Percentiles rank a stretch among this genome's conserved stretches.
Conservation (phyloP, 306 rosid species). For the Prunus kanzakura region DNA sequence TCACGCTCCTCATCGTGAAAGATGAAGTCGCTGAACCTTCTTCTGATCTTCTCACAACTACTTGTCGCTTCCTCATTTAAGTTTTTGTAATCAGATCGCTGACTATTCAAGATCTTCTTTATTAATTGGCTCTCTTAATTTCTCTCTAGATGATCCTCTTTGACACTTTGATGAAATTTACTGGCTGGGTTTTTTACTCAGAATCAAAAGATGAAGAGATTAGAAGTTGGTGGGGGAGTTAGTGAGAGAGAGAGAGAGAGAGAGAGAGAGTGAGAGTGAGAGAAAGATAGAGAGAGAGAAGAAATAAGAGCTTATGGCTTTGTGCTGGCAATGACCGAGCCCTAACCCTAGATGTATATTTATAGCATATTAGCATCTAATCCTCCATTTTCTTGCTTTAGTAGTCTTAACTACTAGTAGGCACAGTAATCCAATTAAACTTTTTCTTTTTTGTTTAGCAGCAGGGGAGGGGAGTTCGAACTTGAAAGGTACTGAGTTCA, state of each 20-base stretch:
- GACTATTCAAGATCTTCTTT: not conserved
- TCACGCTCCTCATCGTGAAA: conserved; percentile 38
- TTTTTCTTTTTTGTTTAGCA: not conserved
- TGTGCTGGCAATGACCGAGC: conserved; percentile 37
- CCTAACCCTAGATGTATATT: conserved; percentile 71
- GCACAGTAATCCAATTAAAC: not conserved
- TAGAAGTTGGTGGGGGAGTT: not conserved
- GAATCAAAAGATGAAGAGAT: not conserved
- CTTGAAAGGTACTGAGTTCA: too few relatives aligned
- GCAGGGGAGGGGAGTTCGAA: too few relatives aligned
- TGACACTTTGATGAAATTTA: not conserved
- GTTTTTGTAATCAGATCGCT: not conserved
- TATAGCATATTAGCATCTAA: conserved; percentile 35
- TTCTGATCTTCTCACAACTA: conserved; percentile 65
- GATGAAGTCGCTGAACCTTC: conserved; percentile 21
- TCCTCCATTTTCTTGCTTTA: conserved; percentile 7
- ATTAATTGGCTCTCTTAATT: not conserved
- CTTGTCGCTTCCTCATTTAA: conserved; percentile 88
- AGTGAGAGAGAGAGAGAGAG: conserved; percentile 9
- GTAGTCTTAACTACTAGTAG: not conserved
- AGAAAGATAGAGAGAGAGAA: too few relatives aligned
- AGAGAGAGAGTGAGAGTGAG: not conserved
- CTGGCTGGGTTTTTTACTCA: not conserved
- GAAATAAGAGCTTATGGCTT: conserved; percentile 13
- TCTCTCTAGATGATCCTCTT: not conserved